A percentile compares a stretch with the other conserved stretches of the same genome.
phyloP scores from a whole-genome alignment of 2,329 filamentous ascomycete genomes.

The Dryadomyces quercus-mongolicae region DNA sequence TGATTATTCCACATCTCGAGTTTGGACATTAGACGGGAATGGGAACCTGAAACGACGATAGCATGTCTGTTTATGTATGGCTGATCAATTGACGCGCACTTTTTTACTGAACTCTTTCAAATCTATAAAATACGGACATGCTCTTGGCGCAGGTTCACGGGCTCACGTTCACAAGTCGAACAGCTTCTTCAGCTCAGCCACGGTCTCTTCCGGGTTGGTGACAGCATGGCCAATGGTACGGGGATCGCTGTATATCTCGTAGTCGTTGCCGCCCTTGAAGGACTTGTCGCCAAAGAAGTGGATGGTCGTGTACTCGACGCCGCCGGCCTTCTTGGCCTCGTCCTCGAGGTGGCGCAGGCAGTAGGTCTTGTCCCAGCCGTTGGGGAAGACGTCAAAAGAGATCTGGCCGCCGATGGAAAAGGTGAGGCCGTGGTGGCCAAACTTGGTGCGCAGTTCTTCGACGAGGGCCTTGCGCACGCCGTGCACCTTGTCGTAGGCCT shows the following conservation, averaged over 20 bases:
- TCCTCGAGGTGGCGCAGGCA: conserved; percentile 78
- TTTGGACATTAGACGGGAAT: conserved; percentile 42
- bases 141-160: no score
- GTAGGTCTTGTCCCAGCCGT: conserved; percentile 98
- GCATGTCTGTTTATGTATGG: no score
- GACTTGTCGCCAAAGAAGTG: conserved; percentile 99
- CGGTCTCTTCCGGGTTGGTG: conserved; percentile 69
- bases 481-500: conserved; percentile 68
- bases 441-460: conserved; percentile 62
- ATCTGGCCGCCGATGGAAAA: conserved; percentile 96
- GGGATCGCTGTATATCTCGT: conserved; percentile 77
- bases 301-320: conserved; percentile 70
- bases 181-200: conserved; percentile 64
- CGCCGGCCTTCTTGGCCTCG: conserved; percentile 58
- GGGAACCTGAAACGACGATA: no score
- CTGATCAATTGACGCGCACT: not conserved
- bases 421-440: conserved; percentile 72
- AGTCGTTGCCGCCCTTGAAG: conserved; percentile 82
- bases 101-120: not conserved
- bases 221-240: conserved; percentile 81
- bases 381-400: conserved; percentile 95
- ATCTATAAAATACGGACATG: not conserved
- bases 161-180: conserved; percentile 46
- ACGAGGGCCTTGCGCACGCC: conserved; percentile 70
- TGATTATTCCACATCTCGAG: conserved; percentile 81